A percentile compares a stretch with the other conserved stretches of the same genome.
These are phyloP conservation scores for Maudiozyma saulgeensis DNA, from an alignment of 805 yeast genomes.

Conservation along the genomic window DNA sequence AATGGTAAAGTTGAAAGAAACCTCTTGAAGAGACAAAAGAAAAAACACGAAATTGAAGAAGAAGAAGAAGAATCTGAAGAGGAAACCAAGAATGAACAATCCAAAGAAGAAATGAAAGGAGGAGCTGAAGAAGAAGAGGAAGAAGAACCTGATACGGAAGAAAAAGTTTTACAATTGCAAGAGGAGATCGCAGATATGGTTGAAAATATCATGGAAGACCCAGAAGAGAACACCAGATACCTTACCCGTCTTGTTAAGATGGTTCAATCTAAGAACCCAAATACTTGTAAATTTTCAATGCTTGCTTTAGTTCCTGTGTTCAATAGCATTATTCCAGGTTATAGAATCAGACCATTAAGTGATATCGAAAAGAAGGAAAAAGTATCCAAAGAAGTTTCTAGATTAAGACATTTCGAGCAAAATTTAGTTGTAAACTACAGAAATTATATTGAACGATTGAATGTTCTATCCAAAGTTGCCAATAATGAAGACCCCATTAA, in stretches of 20 bases:
- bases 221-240: conserved; percentile 69
- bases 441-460: conserved; percentile 50
- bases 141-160: conserved; percentile 41
- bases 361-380: conserved; percentile 75
- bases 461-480: conserved; percentile 34
- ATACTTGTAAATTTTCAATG: conserved; percentile 60
- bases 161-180: conserved; percentile 50
- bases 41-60: conserved; percentile 9
- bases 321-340: conserved; percentile 80
- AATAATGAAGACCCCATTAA: conserved; percentile 25
- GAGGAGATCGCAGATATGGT: conserved; percentile 82
- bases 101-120: conserved; percentile 20
- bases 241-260: conserved; percentile 60
- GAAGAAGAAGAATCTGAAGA: conserved; percentile 11
- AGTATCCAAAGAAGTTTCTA: conserved; percentile 74
- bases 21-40: conserved; percentile 24
- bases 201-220: conserved; percentile 69
- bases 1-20: conserved; percentile 73
- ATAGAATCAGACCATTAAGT: conserved; percentile 71
- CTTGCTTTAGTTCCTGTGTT: conserved; percentile 77
- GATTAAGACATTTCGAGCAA: conserved; percentile 73
- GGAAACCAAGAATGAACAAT: conserved; percentile 18
- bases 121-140: conserved; percentile 19
- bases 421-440: conserved; percentile 59
- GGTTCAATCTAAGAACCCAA: conserved; percentile 58